These are phyloP conservation scores for Aspergillus saccharolyticus DNA, from an alignment of 495 filamentous ascomycete species.

Conservation along the genomic window DNA sequence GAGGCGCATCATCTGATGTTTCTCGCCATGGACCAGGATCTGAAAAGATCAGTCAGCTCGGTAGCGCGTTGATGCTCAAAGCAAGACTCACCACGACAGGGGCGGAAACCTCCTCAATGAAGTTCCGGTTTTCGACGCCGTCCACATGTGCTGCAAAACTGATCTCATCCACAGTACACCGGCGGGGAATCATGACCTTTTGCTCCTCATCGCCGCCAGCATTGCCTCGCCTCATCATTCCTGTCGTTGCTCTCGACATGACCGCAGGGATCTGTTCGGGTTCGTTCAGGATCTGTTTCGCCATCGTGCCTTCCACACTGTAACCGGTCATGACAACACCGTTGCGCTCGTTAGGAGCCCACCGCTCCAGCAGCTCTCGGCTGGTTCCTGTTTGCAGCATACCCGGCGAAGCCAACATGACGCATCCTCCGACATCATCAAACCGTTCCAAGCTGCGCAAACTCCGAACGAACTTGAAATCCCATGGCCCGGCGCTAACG, in stretches of 20 bases:
- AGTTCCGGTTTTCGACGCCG: constrained; percentile 88
- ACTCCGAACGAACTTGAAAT: constrained; percentile 86
- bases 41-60: constrained; percentile 28
- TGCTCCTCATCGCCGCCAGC: constrained; percentile 54
- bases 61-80: neutral
- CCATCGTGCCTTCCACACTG: constrained; percentile 98
- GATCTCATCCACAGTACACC: constrained; percentile 87
- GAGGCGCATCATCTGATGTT: constrained; percentile 95
- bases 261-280: constrained; percentile 89
- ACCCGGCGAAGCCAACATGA: constrained; percentile 95
- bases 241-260: constrained; percentile 65
- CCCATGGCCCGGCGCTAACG: constrained; percentile 81
- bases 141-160: constrained; percentile 97
- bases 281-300: constrained; percentile 86
- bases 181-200: constrained; percentile 85
- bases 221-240: constrained; percentile 50
- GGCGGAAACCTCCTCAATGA: constrained; percentile 87
- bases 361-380: constrained; percentile 84
- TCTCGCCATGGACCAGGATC: constrained; percentile 95
- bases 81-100: constrained; percentile 75
- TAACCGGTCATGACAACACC: constrained; percentile 97
- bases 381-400: constrained; percentile 97
- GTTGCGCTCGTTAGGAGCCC: constrained; percentile 92
- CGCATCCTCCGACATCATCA: constrained; percentile 90
- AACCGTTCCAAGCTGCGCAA: constrained; percentile 91